Evolutionary conservation across 1,139 yeast genomes (phyloP), one percentile per base, ranked within the genome.

Genomic region (Pichia sp.): DNA sequence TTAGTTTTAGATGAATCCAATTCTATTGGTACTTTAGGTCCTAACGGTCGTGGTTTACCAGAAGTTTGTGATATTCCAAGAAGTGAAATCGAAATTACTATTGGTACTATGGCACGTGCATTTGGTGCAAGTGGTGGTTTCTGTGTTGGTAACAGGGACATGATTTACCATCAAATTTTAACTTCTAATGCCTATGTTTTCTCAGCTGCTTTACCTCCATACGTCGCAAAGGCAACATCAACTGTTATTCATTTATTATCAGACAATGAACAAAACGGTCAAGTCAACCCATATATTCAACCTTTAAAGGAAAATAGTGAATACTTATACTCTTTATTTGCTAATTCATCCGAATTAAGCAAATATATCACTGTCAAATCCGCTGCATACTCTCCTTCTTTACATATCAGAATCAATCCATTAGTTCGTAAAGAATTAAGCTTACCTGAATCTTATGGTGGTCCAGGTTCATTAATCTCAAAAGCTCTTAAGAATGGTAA

Each of bases 111-210:
- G 74, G 95, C 96, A 12, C 76, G 76, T 38, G 75, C 96, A 0
- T 76, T 91, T 57, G 94, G 91, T n/a, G 76, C 95, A 10, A 83
- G 94, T 38, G 99, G 99, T 54, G 99, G 96, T 1, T 93, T 89
- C 67, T 93, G 96, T 63, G 88, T 88, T 22, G 99, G 98, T 51
- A 85, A 80, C 36, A 69, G 71, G 35, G 84, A 85, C 50, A 88
- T 93, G 91, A 81, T 91, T 38, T 86, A 84, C 58, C 96, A 93
- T 68, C 99, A 94, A 73, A 82, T 95, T 63, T 85, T 91, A 60
- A 87, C 90, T 30, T 87, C 96, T 10, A 75, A 77, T 57, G 96
- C 96, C 3, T 93, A 89, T 63, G 94, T 94, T 51, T 93, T 89
- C 63, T 85, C 96, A 62, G 99, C 99, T 10, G 81, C 97, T 3